phyloP scores from a whole-genome alignment of 371 early-diverging fungal species.

The Lichtheimia corymbifera region DNA sequence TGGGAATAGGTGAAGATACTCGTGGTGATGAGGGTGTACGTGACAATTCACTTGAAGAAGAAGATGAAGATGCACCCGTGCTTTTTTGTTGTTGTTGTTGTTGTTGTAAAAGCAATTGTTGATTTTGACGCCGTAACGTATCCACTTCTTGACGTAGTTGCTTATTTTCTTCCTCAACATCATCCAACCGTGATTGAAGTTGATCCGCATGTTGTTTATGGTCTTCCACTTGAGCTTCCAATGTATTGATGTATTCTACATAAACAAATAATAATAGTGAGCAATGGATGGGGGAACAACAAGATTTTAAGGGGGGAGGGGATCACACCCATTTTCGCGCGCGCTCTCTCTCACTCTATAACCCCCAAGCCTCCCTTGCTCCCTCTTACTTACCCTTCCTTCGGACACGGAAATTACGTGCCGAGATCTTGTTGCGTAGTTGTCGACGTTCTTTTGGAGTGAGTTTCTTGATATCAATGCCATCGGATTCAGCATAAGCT shows the following conservation, averaged over 20 bases:
- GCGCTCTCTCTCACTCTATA: not conserved
- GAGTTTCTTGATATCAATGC: slow-evolving; percentile 52
- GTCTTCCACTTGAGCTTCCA: slow-evolving; percentile 77
- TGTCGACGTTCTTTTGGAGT: slow-evolving; percentile 80
- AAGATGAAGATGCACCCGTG: slow-evolving; percentile 15
- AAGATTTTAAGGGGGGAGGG: not conserved
- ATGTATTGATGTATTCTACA: slow-evolving; percentile 77
- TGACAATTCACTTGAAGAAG: slow-evolving; percentile 12
- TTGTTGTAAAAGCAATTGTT: slow-evolving; percentile 23
- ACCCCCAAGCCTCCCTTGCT: not conserved
- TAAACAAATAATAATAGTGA: not conserved
- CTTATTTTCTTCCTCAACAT: slow-evolving; percentile 60
- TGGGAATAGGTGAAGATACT: slow-evolving; percentile 33
- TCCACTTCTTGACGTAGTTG: slow-evolving; percentile 59
- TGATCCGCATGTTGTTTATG: slow-evolving; percentile 61
- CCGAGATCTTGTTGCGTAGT: slow-evolving; percentile 87
- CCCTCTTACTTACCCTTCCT: slow-evolving; percentile 71
- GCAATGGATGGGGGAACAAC: slow-evolving; percentile 1
- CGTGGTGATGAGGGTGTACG: slow-evolving; percentile 32
- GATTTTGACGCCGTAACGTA: slow-evolving; percentile 41
- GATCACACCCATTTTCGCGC: not conserved
- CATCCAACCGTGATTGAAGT: slow-evolving; percentile 43
- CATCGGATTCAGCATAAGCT: slow-evolving; percentile 26
- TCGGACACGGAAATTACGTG: slow-evolving; percentile 83
- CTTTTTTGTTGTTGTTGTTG: slow-evolving; percentile 9